These are phyloP conservation scores for Apiospora koreana DNA, from an alignment of 2,329 filamentous ascomycete species.

Conservation along the genomic window DNA sequence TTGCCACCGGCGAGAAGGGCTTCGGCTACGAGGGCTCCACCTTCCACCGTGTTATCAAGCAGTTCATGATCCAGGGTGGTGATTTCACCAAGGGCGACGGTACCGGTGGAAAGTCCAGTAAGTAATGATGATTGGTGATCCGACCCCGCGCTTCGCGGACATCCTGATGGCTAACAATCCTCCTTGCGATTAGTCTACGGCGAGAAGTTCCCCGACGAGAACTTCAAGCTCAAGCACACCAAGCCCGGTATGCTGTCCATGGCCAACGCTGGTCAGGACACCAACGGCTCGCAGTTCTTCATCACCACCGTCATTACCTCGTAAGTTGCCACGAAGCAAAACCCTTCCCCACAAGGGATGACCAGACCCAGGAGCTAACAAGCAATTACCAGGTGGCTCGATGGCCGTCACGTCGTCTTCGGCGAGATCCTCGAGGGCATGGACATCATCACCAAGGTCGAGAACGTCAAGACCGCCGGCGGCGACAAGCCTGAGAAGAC, in stretches of 20 bases:
- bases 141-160: no score
- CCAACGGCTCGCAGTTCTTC: conserved; percentile 90
- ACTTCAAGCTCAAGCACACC: conserved; percentile 93
- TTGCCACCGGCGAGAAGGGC: conserved; percentile 84
- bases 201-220: conserved; percentile 82
- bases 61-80: conserved; percentile 91
- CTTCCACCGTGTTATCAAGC: conserved; percentile 90
- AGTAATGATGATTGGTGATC: conserved; percentile 33
- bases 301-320: conserved; percentile 81
- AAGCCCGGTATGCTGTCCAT: conserved; percentile 83
- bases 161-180: neutral
- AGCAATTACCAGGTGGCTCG: conserved; percentile 64
- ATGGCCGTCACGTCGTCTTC: conserved; percentile 84
- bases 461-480: conserved; percentile 65
- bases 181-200: conserved; percentile 61
- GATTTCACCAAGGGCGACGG: conserved; percentile 84
- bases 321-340: conserved; percentile 48
- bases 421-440: conserved; percentile 87
- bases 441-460: conserved; percentile 77
- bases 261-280: conserved; percentile 84
- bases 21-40: conserved; percentile 78
- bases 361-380: conserved; percentile 9
- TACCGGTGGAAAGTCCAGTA: conserved; percentile 83
- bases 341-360: neutral
- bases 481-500: conserved; percentile 69